These are phyloP conservation scores for Whalleya microplaca DNA, from an alignment of 2,329 filamentous ascomycete species.

Conservation along the genomic window DNA sequence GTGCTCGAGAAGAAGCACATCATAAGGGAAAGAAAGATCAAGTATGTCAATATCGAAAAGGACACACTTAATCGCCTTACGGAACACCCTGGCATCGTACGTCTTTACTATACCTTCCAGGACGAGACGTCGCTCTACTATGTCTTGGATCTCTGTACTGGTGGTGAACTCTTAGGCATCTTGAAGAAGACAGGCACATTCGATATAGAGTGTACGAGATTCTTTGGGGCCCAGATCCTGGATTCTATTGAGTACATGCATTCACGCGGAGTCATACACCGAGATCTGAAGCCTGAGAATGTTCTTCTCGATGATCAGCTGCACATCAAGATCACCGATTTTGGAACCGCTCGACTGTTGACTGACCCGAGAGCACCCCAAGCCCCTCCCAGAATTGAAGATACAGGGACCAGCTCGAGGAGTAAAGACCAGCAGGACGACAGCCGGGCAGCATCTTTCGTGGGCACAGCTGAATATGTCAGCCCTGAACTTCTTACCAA, in stretches of 20 bases:
- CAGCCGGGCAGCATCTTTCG: slow-evolving; percentile 87
- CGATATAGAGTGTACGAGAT: slow-evolving; percentile 89
- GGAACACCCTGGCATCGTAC: slow-evolving; percentile 94
- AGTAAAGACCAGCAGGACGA: slow-evolving; percentile 57
- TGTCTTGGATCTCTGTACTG: slow-evolving; percentile 89
- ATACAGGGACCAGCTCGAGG: slow-evolving; percentile 43
- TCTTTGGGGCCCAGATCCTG: slow-evolving; percentile 94
- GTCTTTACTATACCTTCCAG: slow-evolving; percentile 98
- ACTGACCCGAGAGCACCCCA: slow-evolving; percentile 58
- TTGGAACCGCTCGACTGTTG: slow-evolving; percentile 95
- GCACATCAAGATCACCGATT: slow-evolving; percentile 99
- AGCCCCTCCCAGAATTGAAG: slow-evolving; percentile 41
- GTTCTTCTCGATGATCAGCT: slow-evolving; percentile 93
- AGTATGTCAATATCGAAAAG: slow-evolving; percentile 99
- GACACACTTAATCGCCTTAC: slow-evolving; percentile 95
- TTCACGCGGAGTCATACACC: slow-evolving; percentile 90
- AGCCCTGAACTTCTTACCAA: slow-evolving; percentile 96
- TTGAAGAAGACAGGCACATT: slow-evolving; percentile 95
- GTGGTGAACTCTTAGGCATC: slow-evolving; percentile 88
- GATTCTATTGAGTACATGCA: slow-evolving; percentile 99
- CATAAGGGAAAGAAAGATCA: slow-evolving; percentile 99
- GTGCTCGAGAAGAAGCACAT: slow-evolving; percentile 98
- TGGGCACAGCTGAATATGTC: slow-evolving; percentile 97
- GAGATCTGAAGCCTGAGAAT: slow-evolving; percentile 96
- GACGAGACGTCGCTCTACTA: slow-evolving; percentile 97